These are phyloP conservation scores for Pyrenophora tritici-repentis DNA, from an alignment of 2,329 filamentous ascomycete genomes.

Conservation along the genomic window DNA sequence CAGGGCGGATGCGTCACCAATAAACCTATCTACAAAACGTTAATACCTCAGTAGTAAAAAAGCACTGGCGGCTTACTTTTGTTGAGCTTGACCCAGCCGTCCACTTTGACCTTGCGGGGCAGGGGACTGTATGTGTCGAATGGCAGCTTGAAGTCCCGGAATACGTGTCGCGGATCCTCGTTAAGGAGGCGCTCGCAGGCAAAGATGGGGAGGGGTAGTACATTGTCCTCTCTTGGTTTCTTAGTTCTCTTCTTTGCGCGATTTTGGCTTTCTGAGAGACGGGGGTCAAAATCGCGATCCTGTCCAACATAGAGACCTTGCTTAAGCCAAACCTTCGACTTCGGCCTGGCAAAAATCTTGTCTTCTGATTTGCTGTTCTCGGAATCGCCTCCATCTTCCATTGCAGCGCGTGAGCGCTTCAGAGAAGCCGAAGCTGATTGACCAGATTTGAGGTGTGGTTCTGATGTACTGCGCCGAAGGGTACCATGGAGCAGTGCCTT, in stretches of 20 bases:
- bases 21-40: conserved; percentile 73
- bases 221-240: conserved; percentile 55
- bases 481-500: conserved; percentile 41
- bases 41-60: conserved; percentile 16
- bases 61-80: conserved; percentile 67
- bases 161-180: conserved; percentile 51
- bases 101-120: conserved; percentile 83
- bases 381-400: conserved; percentile 21
- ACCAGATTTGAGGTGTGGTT: conserved; percentile 28
- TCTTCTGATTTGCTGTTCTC: conserved; percentile 20
- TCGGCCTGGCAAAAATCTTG: conserved; percentile 36
- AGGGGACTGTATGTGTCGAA: conserved; percentile 89
- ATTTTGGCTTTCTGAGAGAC: conserved; percentile 54
- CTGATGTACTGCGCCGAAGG: conserved; percentile 36
- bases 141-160: conserved; percentile 84
- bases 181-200: conserved; percentile 73
- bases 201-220: conserved; percentile 79
- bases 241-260: conserved; percentile 43
- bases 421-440: conserved; percentile 17
- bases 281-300: conserved; percentile 49
- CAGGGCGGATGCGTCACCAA: conserved; percentile 77
- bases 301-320: conserved; percentile 91
- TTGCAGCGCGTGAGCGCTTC: conserved; percentile 32
- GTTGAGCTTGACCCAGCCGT: conserved; percentile 89
- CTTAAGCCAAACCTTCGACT: conserved; percentile 75